Evolutionary conservation across 257 asterid genomes (phyloP).

Genomic region (Prunella vulgaris): DNA sequence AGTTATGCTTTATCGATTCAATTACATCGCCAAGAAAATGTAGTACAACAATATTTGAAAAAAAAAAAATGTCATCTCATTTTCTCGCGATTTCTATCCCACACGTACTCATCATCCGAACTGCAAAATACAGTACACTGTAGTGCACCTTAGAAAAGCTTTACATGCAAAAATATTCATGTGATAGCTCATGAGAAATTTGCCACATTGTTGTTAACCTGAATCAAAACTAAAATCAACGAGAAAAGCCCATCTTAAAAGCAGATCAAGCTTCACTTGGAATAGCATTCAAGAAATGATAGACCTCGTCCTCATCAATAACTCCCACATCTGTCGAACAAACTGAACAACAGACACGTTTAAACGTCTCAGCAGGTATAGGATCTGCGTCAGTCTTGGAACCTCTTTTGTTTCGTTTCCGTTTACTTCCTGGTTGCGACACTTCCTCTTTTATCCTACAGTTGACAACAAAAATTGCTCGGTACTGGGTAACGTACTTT

Average conservation of each 20-base stretch:
- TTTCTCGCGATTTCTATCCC: too few relatives aligned
- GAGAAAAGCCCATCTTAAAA: background rate
- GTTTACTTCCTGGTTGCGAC: slow-evolving; percentile 53
- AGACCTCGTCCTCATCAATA: slow-evolving; percentile 73
- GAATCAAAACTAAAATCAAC: background rate
- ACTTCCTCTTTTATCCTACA: slow-evolving; percentile 54
- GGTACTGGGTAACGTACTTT: slow-evolving; percentile 62
- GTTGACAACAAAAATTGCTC: slow-evolving; percentile 79
- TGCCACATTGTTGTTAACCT: background rate
- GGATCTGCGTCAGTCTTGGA: slow-evolving; percentile 20
- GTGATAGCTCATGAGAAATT: too few relatives aligned
- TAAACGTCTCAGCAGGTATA: slow-evolving; percentile 28
- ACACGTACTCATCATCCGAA: too few relatives aligned
- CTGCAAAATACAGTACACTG: too few relatives aligned
- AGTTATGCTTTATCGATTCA: too few relatives aligned
- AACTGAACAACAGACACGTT: slow-evolving; percentile 63
- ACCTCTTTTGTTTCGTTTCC: slow-evolving; percentile 48
- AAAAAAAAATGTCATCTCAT: background rate
- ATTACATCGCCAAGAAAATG: background rate
- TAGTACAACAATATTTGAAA: background rate
- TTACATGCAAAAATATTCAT: too few relatives aligned
- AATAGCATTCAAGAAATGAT: slow-evolving; percentile 73
- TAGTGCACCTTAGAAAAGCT: too few relatives aligned
- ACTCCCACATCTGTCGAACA: slow-evolving; percentile 85
- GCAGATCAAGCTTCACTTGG: slow-evolving; percentile 67